A percentile compares a stretch with the other conserved stretches of the same genome.
Conservation (phyloP, 2,329 filamentous ascomycete species). For the Fusarium mangiferae region DNA sequence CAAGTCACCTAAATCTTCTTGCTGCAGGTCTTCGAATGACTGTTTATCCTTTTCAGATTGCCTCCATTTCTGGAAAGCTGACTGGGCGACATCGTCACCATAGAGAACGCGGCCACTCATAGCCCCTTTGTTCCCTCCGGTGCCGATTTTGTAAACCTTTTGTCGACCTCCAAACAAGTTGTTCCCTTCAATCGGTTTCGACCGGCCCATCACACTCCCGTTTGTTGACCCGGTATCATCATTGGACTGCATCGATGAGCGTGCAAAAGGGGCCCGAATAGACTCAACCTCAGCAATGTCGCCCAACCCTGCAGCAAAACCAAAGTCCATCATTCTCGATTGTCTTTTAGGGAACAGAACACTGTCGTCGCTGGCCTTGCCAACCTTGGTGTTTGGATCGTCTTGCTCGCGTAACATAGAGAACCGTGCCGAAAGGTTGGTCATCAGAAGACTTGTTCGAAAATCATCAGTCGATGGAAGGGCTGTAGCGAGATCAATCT, state of each 20-base stretch:
- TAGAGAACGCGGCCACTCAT: constrained; percentile 80
- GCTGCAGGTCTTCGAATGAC: constrained; percentile 50
- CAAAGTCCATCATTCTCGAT: constrained; percentile 80
- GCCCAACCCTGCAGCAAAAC: constrained; percentile 67
- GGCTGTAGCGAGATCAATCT: constrained; percentile 77
- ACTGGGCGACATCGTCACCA: constrained; percentile 85
- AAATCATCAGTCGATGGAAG: constrained; percentile 90
- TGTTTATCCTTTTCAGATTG: constrained; percentile 66
- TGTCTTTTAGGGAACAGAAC: constrained; percentile 85
- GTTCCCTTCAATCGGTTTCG: constrained; percentile 88
- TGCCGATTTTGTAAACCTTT: constrained; percentile 90
- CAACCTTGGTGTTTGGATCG: constrained; percentile 86
- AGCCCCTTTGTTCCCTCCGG: constrained; percentile 59
- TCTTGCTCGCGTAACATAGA: constrained; percentile 97
- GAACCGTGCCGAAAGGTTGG: constrained; percentile 91
- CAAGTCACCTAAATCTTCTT: constrained; percentile 32
- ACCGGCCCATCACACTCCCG: constrained; percentile 83
- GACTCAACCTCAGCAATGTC: constrained; percentile 95
- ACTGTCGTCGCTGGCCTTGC: constrained; percentile 95
- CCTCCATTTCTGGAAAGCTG: constrained; percentile 83
- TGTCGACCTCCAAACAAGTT: constrained; percentile 94
- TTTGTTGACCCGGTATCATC: constrained; percentile 76
- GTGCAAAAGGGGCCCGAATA: constrained; percentile 70
- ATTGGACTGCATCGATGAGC: constrained; percentile 73
- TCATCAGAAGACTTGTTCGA: constrained; percentile 95